A percentile compares a stretch with the other conserved stretches of the same genome.
Conservation (phyloP, 108 stramenopile genomes). For the Pelagomonas calceolata region DNA sequence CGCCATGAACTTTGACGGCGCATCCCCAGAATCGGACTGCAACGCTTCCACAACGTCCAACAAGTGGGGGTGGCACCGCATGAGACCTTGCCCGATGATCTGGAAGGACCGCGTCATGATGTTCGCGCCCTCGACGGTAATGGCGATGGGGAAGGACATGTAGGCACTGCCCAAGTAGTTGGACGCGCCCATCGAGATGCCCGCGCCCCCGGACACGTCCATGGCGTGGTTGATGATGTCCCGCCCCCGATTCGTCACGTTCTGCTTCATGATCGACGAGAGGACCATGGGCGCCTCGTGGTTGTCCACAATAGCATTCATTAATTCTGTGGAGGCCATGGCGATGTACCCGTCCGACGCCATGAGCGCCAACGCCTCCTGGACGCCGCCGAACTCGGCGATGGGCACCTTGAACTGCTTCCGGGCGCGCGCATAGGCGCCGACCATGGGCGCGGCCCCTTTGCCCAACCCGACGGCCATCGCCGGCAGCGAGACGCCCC, state of each 20-base stretch:
- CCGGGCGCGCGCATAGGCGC: constrained; percentile 83
- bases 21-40: constrained; percentile 60
- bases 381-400: constrained; percentile 96
- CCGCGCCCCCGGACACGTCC: constrained; percentile 92
- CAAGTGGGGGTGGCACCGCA: constrained; percentile 93
- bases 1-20: constrained; percentile 66
- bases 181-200: constrained; percentile 86
- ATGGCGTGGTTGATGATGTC: constrained; percentile 86
- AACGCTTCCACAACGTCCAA: constrained; percentile 75
- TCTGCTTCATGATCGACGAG: constrained; percentile 96
- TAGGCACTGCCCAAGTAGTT: constrained; percentile 87
- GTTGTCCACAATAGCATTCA: constrained; percentile 96
- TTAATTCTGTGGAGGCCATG: constrained; percentile 71
- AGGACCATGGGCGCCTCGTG: constrained; percentile 98
- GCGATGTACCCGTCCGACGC: constrained; percentile 80
- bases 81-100: constrained; percentile 95
- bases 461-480: constrained; percentile 80
- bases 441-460: constrained; percentile 68
- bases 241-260: constrained; percentile 86
- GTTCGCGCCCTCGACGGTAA: constrained; percentile 96
- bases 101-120: constrained; percentile 94
- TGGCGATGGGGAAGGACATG: constrained; percentile 92
- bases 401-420: constrained; percentile 97
- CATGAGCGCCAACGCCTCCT: constrained; percentile 82
- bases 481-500: constrained; percentile 87